Evolutionary conservation across 202 grass and related monocot species (phyloP), one percentile per base, ranked within the genome.

Genomic region (Bolboschoenoplectus hybrid): DNA sequence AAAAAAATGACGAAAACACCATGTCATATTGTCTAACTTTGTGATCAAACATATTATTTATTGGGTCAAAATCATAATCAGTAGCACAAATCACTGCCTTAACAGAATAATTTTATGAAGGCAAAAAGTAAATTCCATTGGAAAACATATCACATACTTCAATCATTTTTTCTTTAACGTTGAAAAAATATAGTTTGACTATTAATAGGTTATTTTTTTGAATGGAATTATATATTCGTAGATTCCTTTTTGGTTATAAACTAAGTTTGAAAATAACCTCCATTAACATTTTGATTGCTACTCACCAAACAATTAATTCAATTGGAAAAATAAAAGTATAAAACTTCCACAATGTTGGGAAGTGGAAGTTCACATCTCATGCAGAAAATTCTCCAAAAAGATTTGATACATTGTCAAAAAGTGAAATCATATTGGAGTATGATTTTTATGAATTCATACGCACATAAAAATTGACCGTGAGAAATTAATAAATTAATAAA

Each of bases 261-360:
- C 39, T 69, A 71, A 71, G 41, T 6, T n/a, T 71, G 67, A 71
- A 71, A 71, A 71, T 46, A 71, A 71, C 67, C 40, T 71, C 67
- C 67, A 46, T 9, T 20, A 40, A 67, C 36, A 67, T 39, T 26
- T 38, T 67, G 38, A 32, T 67, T 39, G n/a, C 2, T 14, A 58
- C 56, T 58, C 13, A 4, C 14, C 56, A 58, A 58, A 3, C 53
- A 56, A 65, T 10, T 26, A 26, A 26, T 11, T 67, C 11, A 67
- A 13, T 13, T 67, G 63, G 4, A 13, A 1, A 14, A 58, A 58
- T 13, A 39, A 67, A 14, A 14, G 26, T 13, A 13, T 5, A 67
- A 4, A 16, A 40, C 36, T 67, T 67, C 67, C 67, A 17, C 40
- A n/a, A 45, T 71, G 38, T 71, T 71, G 67, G 67, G 16, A 71